Conservation (phyloP, 2,329 filamentous ascomycete genomes). For the Paraphaeosphaeria sporulosa region DNA sequence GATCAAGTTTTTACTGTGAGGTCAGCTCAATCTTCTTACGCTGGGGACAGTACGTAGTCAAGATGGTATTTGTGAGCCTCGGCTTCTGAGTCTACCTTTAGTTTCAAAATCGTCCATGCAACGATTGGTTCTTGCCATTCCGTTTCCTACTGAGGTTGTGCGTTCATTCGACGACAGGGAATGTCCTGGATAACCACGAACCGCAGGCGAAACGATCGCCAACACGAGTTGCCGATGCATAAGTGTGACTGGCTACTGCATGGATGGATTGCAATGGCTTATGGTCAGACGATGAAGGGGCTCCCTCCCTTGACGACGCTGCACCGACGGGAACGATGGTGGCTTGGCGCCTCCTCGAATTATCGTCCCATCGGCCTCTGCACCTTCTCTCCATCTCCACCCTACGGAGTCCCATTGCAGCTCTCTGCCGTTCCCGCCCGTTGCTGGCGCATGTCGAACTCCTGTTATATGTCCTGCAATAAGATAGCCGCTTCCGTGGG, state of each 20-base stretch:
- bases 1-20: neutral
- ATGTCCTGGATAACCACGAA: neutral
- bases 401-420: neutral
- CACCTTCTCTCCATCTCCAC: neutral
- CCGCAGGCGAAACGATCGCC: neutral
- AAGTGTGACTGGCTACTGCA: neutral
- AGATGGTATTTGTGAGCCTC: neutral
- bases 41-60: neutral
- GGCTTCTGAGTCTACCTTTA: neutral
- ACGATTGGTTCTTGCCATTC: neutral
- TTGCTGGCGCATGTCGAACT: constrained; percentile 6
- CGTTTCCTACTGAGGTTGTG: neutral
- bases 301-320: neutral
- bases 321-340: neutral
- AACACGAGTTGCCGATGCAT: neutral
- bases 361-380: neutral
- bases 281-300: constrained; percentile 3
- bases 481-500: constrained; percentile 22
- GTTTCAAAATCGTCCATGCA: neutral
- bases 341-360: constrained; percentile 2
- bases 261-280: neutral
- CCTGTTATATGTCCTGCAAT: constrained; percentile 23
- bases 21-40: neutral
- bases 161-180: neutral
- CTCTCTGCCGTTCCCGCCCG: neutral